These are phyloP conservation scores for Trichomonas gallinae DNA, from an alignment of 208 protist species.

Conservation along the genomic window DNA sequence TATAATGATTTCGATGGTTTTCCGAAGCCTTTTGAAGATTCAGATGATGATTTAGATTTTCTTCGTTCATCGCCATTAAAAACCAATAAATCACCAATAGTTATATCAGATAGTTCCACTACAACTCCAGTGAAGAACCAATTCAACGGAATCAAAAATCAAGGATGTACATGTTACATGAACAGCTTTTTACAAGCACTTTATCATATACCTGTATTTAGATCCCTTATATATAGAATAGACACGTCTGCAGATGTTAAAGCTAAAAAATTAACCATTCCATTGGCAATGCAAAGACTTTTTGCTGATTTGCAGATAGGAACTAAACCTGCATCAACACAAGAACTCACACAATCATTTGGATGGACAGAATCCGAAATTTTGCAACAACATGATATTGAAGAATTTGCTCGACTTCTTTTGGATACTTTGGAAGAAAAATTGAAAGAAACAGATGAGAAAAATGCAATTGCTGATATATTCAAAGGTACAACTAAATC, in stretches of 20 bases:
- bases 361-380: not conserved
- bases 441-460: conserved; percentile 52
- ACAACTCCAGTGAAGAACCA: not conserved
- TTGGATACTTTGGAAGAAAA: conserved; percentile 67
- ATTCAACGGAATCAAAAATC: not conserved
- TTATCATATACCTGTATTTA: not conserved
- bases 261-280: not conserved
- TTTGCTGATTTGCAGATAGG: not conserved
- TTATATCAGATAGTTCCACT: not conserved
- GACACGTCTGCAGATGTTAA: not conserved
- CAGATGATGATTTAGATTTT: not conserved
- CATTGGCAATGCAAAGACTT: not conserved
- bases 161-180: not conserved
- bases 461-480: conserved; percentile 24
- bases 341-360: not conserved
- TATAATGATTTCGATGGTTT: not conserved
- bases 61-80: not conserved
- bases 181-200: not conserved
- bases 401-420: conserved; percentile 67
- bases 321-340: not conserved
- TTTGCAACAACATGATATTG: conserved; percentile 27
- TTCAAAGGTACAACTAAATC: conserved; percentile 30
- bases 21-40: not conserved
- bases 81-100: not conserved
- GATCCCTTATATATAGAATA: not conserved